Percentiles rank a stretch among this genome's conserved stretches.
These are phyloP conservation scores for Dactylonectria macrodidyma DNA, from an alignment of 2,329 filamentous ascomycete genomes.

Conservation along the genomic window DNA sequence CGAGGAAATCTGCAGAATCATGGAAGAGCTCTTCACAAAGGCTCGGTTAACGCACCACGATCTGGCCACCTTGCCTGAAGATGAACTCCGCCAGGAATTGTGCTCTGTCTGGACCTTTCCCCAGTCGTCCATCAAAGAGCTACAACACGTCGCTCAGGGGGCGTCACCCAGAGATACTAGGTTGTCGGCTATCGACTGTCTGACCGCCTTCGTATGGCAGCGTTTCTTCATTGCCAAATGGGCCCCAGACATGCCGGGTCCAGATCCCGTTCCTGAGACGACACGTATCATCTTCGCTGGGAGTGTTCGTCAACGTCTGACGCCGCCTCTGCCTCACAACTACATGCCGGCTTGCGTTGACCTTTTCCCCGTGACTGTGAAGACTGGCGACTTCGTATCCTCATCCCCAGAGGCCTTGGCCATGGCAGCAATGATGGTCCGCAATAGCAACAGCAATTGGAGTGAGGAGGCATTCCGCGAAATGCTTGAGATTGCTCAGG, in stretches of 20 bases:
- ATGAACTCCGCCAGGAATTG: conserved; percentile 9
- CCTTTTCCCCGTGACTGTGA: conserved; percentile 7
- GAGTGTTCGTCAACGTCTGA: conserved; percentile 21
- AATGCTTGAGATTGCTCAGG: conserved; percentile 21
- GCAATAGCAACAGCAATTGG: conserved; percentile 25
- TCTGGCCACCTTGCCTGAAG: conserved; percentile 3
- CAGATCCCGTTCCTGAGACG: not conserved
- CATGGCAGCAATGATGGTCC: conserved; percentile 7
- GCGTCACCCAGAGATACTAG: not conserved
- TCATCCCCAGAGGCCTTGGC: conserved; percentile 17
- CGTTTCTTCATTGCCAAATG: conserved; percentile 18
- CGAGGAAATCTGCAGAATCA: not conserved
- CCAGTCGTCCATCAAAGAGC: not conserved
- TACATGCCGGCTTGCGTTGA: conserved; percentile 27
- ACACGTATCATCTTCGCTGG: conserved; percentile 25
- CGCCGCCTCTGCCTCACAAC: conserved; percentile 10
- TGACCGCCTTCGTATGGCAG: conserved; percentile 24
- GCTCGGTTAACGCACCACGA: conserved; percentile 20
- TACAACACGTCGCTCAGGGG: not conserved
- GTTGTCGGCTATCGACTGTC: conserved; percentile 19
- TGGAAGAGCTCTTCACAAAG: conserved; percentile 18
- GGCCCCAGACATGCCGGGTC: not conserved
- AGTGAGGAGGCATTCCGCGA: conserved; percentile 13
- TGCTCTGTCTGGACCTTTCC: conserved; percentile 23
- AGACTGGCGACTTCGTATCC: not conserved